Base-by-base conservation (phyloP, 106 monocot genomes). In the Dendrobium huoshanense region DNA sequence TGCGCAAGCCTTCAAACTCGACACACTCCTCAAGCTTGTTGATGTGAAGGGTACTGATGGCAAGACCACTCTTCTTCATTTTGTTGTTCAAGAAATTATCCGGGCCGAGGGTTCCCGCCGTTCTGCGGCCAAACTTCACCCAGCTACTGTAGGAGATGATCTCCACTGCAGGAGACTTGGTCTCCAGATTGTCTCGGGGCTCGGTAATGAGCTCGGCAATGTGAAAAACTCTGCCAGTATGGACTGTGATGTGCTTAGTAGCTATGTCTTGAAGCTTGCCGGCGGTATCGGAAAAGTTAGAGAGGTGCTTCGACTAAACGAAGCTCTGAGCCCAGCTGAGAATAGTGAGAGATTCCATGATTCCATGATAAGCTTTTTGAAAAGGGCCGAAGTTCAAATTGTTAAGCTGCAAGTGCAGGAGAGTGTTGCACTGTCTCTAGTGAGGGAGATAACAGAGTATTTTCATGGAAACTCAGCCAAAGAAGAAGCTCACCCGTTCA, bases 181-280 rank as follows among this genome's bases (percentile, higher is more conserved):
- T 6, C 87, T 92, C 22, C 80, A 86, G 43, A 73, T 84, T 27
- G 92, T 92, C 19, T 72, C 92, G 17, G 72, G 82, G 2, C 81
- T 92, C 0, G 85, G 84, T 2, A 43, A 70, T 1, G 89, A 89
- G 48, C 89, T 92, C 8, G 55, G 77, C 64, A 87, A 84, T 58
- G 92, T 92, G 56, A 92, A 89, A 79, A 92, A 87, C 43, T 85
- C 92, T 7, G 92, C 92, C 15, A 47, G 89, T 16, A 89, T 89
- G 83, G 92, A 92, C 75, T 86, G 87, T 9, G 87, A 86, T 48
- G 87, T 84, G 31, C 85, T 92, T 4, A 78, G 83, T 49, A 82
- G 85, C 70, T 85, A 81, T 27, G 87, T 89, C 18, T 67, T 85
- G 7, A 89, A 87, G 55, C 87, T 92, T 18, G 84, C 89, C 18